phyloP scores from a whole-genome alignment of 2,329 filamentous ascomycete genomes.

The Beauveria varroae region DNA sequence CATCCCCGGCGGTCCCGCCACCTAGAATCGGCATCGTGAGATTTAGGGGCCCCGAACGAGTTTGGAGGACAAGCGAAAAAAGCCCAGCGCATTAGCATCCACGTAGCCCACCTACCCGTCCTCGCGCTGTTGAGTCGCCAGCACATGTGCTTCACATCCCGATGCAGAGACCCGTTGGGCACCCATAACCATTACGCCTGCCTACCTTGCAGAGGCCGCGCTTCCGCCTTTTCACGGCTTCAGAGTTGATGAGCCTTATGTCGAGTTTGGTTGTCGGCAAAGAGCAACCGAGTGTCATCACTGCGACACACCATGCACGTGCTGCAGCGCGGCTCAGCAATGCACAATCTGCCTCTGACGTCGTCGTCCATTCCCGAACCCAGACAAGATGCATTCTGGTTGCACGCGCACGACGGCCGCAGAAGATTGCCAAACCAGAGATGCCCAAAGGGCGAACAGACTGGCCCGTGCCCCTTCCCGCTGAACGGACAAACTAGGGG shows the following conservation, averaged over 20 bases:
- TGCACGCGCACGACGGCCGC: neutral
- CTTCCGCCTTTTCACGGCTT: neutral
- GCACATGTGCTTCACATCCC: neutral
- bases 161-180: constrained; percentile 2
- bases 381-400: neutral
- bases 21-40: constrained; percentile 12
- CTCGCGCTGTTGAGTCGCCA: neutral
- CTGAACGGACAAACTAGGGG: neutral
- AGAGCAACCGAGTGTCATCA: neutral
- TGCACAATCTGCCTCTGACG: neutral
- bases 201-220: neutral
- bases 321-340: neutral
- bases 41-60: constrained; percentile 2
- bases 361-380: neutral
- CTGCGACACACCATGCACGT: neutral
- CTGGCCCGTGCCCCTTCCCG: neutral
- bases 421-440: neutral
- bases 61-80: neutral
- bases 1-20: constrained; percentile 3
- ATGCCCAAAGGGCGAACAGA: neutral
- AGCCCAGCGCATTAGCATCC: neutral
- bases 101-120: neutral
- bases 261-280: neutral
- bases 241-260: neutral
- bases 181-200: neutral